Evolutionary conservation across 805 yeast species (phyloP).

Genomic region (Saitoella complicata): DNA sequence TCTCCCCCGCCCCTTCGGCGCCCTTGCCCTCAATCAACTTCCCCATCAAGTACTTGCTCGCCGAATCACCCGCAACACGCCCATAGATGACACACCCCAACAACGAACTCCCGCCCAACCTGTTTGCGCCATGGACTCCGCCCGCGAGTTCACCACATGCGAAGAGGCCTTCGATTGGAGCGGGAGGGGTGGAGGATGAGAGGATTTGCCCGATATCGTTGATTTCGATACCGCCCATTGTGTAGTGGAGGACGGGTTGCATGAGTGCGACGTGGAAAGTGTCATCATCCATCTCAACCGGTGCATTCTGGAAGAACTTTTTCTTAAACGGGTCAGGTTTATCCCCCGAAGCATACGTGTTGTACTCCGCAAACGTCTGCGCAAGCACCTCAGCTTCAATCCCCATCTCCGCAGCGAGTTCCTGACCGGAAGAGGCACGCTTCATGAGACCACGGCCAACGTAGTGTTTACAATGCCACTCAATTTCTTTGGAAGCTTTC

Average conservation of each 20-base stretch:
- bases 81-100: constrained; percentile 44
- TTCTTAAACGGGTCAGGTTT: constrained; percentile 28
- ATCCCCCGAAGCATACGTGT: constrained; percentile 27
- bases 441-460: constrained; percentile 39
- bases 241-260: constrained; percentile 44
- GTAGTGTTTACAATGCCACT: constrained; percentile 41
- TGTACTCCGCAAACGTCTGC: constrained; percentile 26
- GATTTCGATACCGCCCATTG: constrained; percentile 53
- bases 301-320: constrained; percentile 33
- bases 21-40: constrained; percentile 18
- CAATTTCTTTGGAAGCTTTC: constrained; percentile 29
- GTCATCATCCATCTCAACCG: constrained; percentile 23
- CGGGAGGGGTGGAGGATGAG: constrained; percentile 14
- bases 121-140: constrained; percentile 40
- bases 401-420: constrained; percentile 29
- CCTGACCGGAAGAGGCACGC: constrained; percentile 30
- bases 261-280: constrained; percentile 36
- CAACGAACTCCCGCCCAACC: constrained; percentile 40
- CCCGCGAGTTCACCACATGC: constrained; percentile 48
- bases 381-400: constrained; percentile 20
- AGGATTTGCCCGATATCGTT: constrained; percentile 29
- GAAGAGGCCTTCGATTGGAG: constrained; percentile 28
- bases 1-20: constrained; percentile 19
- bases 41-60: constrained; percentile 22
- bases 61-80: constrained; percentile 27